These are phyloP conservation scores for Psilocybe mexicana DNA, from an alignment of 1,284 basidiomycete genomes.

Conservation along the genomic window DNA sequence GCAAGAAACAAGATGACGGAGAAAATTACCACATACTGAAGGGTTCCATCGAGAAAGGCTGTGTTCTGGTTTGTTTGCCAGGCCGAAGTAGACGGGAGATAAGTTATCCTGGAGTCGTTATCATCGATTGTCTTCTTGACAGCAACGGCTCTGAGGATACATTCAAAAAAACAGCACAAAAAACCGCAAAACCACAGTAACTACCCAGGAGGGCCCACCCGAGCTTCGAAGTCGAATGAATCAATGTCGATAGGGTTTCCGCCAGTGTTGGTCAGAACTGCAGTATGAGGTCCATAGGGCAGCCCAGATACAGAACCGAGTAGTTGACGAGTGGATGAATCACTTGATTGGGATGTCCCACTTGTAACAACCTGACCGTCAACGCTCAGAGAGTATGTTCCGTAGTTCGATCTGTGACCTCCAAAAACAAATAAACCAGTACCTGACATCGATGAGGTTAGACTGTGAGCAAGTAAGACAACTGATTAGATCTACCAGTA, in stretches of 20 bases:
- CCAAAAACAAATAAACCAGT: constrained; percentile 57
- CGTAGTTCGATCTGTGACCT: constrained; percentile 46
- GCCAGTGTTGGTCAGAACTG: constrained; percentile 44
- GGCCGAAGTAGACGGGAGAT: constrained; percentile 36
- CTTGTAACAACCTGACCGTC: constrained; percentile 43
- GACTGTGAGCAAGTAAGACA: neutral
- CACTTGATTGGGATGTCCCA: constrained; percentile 36
- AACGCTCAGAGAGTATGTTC: constrained; percentile 45
- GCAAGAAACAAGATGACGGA: constrained; percentile 1
- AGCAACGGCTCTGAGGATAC: constrained; percentile 24
- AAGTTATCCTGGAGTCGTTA: constrained; percentile 36
- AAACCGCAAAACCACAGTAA: neutral
- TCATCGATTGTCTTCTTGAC: constrained; percentile 41
- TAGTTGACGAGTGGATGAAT: constrained; percentile 36
- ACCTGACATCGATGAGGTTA: constrained; percentile 32
- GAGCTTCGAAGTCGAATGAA: constrained; percentile 42
- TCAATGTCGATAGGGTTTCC: constrained; percentile 50
- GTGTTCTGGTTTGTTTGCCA: constrained; percentile 35
- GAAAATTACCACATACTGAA: constrained; percentile 37
- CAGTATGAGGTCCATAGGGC: constrained; percentile 45
- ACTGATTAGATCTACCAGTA: constrained; percentile 32
- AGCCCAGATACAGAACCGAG: constrained; percentile 45
- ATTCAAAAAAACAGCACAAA: neutral
- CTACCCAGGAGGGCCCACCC: constrained; percentile 39
- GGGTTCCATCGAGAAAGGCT: constrained; percentile 37